Evolutionary conservation across 192 early-diverging fungal genomes (phyloP), one percentile per base, ranked within the genome.

Genomic region (Paraglomus occultum): DNA sequence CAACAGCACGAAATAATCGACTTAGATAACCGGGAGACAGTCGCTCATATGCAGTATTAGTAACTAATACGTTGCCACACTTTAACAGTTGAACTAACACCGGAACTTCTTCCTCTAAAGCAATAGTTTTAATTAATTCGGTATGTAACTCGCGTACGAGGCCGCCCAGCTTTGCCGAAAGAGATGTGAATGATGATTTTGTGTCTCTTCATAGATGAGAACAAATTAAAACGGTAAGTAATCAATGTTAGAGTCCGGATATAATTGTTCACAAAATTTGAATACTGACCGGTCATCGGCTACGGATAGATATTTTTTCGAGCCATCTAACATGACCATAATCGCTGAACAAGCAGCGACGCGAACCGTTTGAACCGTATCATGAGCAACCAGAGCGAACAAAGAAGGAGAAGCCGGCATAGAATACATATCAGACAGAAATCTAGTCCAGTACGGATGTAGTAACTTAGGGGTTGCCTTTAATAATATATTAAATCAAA

Each of bases 381-480:
- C 85, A 58, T 73, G 80, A n/a, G 75, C 38, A n/a, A 84, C 61
- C 5, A 84, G 42, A 4, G 75, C 76, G 15, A 86, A 64, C 8
- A 86, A 66, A n/a, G 83, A 83, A 4, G 76, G 72, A 38, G 77
- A 45, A 31, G 71, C 55, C 15, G 60, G 70, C 43, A 48, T 64
- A 51, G 55, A 71, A 58, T 40, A 74, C 7, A 73, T 74, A 20
- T 78, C 77, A 4, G 81, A 82, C 17, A 86, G 47, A 57, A 86
- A 84, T 48, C 74, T 79, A 46, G 73, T 71, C 85, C 85, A 86
- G 50, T 84, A 72, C 4, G 81, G 83, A 50, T 86, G 80, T 11
- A 86, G 71, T n/a, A 75, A 70, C 40, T 78, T 77, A 5, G 83
- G 77, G 2, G 73, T 71, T 14, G 76, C 74, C 76, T 82, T 66